Evolutionary conservation across 345 rosid species (phyloP).

Genomic region (Isatis tinctoria): DNA sequence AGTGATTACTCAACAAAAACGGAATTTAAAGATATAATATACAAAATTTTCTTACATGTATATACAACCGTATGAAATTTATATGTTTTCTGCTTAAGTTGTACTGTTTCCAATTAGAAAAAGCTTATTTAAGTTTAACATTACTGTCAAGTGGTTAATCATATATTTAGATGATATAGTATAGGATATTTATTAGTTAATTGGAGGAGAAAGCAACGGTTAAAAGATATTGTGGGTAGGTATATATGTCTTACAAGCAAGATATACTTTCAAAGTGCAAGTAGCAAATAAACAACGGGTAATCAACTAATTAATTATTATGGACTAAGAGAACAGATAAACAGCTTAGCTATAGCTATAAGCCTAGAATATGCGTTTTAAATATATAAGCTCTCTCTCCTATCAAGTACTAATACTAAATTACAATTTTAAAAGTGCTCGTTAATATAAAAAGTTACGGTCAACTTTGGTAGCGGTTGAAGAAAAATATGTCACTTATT

Average conservation of each 20-base stretch:
- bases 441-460: slow-evolving; percentile 5
- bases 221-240: slow-evolving; percentile 11
- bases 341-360: not conserved
- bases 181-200: not conserved
- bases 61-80: not conserved
- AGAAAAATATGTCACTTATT: slow-evolving; percentile 3
- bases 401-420: slow-evolving; percentile 8
- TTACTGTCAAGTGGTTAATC: not conserved
- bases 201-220: not conserved
- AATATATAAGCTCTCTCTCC: slow-evolving; percentile 26
- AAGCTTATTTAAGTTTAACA: not conserved
- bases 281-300: slow-evolving; percentile 8
- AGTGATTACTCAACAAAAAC: not conserved
- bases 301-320: not conserved
- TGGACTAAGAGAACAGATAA: not conserved
- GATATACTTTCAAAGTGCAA: slow-evolving; percentile 13
- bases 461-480: slow-evolving; percentile 26
- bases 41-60: not conserved
- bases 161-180: not conserved
- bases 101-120: not conserved
- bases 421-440: not conserved
- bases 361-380: not conserved
- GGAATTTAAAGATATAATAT: not conserved
- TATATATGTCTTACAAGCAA: slow-evolving; percentile 25
- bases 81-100: not conserved